phyloP scores from a whole-genome alignment of 2,329 filamentous ascomycete genomes.

The Claviceps africana region DNA sequence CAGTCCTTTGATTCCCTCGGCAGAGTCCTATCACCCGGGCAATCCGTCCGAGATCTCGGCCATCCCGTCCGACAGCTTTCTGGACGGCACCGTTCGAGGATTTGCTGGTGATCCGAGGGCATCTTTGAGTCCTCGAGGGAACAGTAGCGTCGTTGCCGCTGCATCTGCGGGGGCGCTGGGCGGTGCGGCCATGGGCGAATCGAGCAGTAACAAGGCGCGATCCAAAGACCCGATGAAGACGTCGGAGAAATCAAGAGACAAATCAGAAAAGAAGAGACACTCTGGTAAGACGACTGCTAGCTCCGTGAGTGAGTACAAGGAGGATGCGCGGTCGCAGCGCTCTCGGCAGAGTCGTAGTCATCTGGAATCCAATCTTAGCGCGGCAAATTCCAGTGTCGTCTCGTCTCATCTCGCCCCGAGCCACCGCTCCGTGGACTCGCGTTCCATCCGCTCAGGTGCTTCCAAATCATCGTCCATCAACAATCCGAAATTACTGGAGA shows the following conservation, averaged over 20 bases:
- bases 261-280: constrained; percentile 33
- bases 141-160: constrained; percentile 24
- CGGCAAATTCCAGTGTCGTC: constrained; percentile 37
- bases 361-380: constrained; percentile 39
- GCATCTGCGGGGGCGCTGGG: constrained; percentile 14
- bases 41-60: constrained; percentile 76
- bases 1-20: constrained; percentile 51
- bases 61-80: constrained; percentile 48
- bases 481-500: constrained; percentile 80
- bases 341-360: constrained; percentile 38
- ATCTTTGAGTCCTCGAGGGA: constrained; percentile 28
- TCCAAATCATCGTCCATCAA: constrained; percentile 72
- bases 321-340: constrained; percentile 33
- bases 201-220: constrained; percentile 30
- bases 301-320: constrained; percentile 31
- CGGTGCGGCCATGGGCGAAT: constrained; percentile 27
- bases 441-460: constrained; percentile 35
- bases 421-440: constrained; percentile 41
- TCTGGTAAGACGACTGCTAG: constrained; percentile 29
- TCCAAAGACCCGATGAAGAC: constrained; percentile 29
- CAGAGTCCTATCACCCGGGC: constrained; percentile 46
- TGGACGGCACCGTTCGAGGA: constrained; percentile 40
- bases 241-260: constrained; percentile 29
- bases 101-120: constrained; percentile 21
- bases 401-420: constrained; percentile 39